phyloP scores from a whole-genome alignment of 441 rosid genomes.

The Aleurites moluccanus region DNA sequence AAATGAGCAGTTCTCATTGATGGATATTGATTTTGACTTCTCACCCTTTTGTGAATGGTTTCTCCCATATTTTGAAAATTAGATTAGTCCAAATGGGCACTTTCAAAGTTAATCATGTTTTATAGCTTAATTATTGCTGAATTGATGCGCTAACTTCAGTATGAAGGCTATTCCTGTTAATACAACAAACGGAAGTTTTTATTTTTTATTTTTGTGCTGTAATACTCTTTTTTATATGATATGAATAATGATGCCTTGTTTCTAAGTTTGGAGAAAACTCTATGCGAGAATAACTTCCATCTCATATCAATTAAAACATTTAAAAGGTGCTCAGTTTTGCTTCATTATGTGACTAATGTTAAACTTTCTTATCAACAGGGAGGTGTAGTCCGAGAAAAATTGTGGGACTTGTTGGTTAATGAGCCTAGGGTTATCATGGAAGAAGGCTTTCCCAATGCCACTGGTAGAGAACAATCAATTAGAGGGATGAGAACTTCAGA shows the following conservation, averaged over 20 bases:
- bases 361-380: constrained; percentile 46
- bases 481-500: constrained; percentile 84
- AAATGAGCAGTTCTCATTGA: neutral
- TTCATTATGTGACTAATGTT: neutral
- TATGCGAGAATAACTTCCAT: neutral
- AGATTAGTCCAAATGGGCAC: neutral
- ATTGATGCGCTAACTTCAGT: neutral
- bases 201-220: no score
- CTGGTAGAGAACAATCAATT: constrained; percentile 80
- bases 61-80: neutral
- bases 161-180: neutral
- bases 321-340: neutral
- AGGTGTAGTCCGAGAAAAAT: constrained; percentile 70
- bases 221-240: neutral
- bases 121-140: neutral
- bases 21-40: neutral
- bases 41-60: neutral
- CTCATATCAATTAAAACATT: neutral
- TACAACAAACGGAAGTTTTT: neutral
- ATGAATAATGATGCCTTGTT: neutral
- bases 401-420: constrained; percentile 79
- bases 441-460: constrained; percentile 98
- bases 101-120: neutral
- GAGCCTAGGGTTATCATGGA: constrained; percentile 64
- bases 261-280: neutral